Base-by-base conservation (phyloP, 352 stramenopile genomes). In the Pythium periplocum region DNA sequence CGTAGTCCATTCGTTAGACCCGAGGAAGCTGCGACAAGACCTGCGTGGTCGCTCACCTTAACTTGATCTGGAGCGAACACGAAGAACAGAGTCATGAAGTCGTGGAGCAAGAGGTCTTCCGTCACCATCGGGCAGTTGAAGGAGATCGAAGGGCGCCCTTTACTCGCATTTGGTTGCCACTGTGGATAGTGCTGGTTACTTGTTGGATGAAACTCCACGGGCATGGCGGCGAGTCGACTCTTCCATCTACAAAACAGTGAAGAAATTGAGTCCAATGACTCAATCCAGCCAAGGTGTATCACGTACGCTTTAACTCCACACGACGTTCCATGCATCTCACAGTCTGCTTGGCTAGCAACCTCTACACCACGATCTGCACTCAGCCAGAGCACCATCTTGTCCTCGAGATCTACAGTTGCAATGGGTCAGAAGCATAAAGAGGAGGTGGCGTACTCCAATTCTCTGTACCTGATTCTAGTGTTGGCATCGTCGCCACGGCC, bases 1-100 rank as follows among this genome's bases (percentile, higher is more conserved):
- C 8, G 34, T 37, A 26, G 17, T 26, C 17, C 17, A 0, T 26
- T 26, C 17, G 17, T 26, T 26, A 26, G 17, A 26, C 17, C 17
- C 17, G 17, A 26, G 17, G 17, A 26, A 26, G 17, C 17, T 26
- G 17, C 17, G 17, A 26, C 17, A 26, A 26, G 17, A 26, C 17
- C 17, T 26, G 17, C 17, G 17, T 26, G 17, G 17, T 26, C 17
- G 17, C 59, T 56, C 44, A 83, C 76, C 65, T 79, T 61, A 34
- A 80, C 66, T 55, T 68, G 56, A 31, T 62, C 61, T 1, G 75
- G 73, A 1, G 69, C 73, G 8, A 88, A 37, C 31, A 86, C 75
- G 49, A 86, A 84, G 51, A 88, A 77, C 6, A 88, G 51, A 1
- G 78, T 88, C 75, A 85, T 85, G 35, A 65, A 70, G 12, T 82